Evolutionary conservation across 2,329 filamentous ascomycete genomes (phyloP), one percentile per base, ranked within the genome.

Genomic region (Pseudocercospora fijiensis): DNA sequence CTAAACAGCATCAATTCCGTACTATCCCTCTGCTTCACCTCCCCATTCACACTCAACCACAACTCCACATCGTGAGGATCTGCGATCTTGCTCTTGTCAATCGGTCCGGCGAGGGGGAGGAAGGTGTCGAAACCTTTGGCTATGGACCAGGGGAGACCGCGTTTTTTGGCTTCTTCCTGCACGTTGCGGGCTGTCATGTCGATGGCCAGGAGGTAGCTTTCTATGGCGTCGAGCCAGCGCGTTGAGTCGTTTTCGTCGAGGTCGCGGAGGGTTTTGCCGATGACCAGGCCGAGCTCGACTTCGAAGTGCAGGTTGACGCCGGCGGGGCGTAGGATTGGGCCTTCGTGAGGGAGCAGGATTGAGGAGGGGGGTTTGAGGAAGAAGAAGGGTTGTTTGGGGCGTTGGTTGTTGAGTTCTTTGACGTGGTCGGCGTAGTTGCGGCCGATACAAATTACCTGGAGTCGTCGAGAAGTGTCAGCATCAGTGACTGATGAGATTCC

Each of bases 51-150:
- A 58, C 84, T 88, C 62, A 99, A 85, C 78, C 89, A 96, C 66
- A 99, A 81, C 79, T 96, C 90, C 18, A 91, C 88, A 73, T 94
- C 87, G 77, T 98, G 93, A 30, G 95, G 95, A 79, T 98, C 87
- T 11, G 89, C 85, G 70, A 99, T 92, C 69, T 85, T 83, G 37
- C 85, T 83, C 81, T 96, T 96, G 70, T 87, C 82, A 72, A 99
- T 96, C 61, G 91, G 83, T 68, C 89, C 82, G 77, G 89, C 91
- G 74, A 99, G 85, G 63, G 95, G 95, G 58, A 96, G 84, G 82
- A 99, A 99, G 2, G 95, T 98, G 78, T 99, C 95, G 76, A 98
- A 99, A 53, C 95, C 95, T 82, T 99, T 99, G 71, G 91, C 90
- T 70, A 97, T 97, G 73, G 88, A 88, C 95, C 95, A 99, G 7